A percentile compares a stretch with the other conserved stretches of the same genome.
Conservation (phyloP, 495 filamentous ascomycete species). For the Penicillium coprophilum region DNA sequence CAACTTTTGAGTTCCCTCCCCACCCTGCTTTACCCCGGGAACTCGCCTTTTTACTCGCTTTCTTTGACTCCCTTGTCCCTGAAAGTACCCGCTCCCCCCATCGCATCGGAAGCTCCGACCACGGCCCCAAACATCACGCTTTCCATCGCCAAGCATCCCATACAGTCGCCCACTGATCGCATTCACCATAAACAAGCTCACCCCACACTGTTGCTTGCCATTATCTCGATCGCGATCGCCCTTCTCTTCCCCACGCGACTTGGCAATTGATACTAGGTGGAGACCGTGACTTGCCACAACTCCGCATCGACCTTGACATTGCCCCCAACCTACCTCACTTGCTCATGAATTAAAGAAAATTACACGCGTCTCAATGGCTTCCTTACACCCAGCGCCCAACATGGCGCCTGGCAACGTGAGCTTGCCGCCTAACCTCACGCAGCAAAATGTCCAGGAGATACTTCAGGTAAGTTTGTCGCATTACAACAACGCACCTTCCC, state of each 20-base stretch:
- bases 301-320: slow-evolving; percentile 21
- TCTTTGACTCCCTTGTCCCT: slow-evolving; percentile 27
- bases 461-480: slow-evolving; percentile 49
- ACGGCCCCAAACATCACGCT: slow-evolving; percentile 40
- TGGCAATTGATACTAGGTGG: slow-evolving; percentile 23
- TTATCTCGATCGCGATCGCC: slow-evolving; percentile 10
- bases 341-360: slow-evolving; percentile 37
- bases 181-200: slow-evolving; percentile 25
- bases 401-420: slow-evolving; percentile 59
- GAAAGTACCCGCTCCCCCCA: slow-evolving; percentile 29
- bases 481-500: background rate
- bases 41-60: slow-evolving; percentile 27
- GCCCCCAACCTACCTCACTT: slow-evolving; percentile 13
- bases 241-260: slow-evolving; percentile 25
- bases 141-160: slow-evolving; percentile 39
- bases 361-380: slow-evolving; percentile 64
- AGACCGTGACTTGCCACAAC: slow-evolving; percentile 18
- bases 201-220: slow-evolving; percentile 14
- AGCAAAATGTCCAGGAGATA: slow-evolving; percentile 62
- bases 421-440: slow-evolving; percentile 56
- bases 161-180: slow-evolving; percentile 31
- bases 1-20: slow-evolving; percentile 28
- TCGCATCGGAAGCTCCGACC: slow-evolving; percentile 33
- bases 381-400: slow-evolving; percentile 67
- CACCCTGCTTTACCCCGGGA: slow-evolving; percentile 18